Evolutionary conservation across 2,329 filamentous ascomycete species (phyloP), one percentile per base, ranked within the genome.

Genomic region (Botrytis squamosa): DNA sequence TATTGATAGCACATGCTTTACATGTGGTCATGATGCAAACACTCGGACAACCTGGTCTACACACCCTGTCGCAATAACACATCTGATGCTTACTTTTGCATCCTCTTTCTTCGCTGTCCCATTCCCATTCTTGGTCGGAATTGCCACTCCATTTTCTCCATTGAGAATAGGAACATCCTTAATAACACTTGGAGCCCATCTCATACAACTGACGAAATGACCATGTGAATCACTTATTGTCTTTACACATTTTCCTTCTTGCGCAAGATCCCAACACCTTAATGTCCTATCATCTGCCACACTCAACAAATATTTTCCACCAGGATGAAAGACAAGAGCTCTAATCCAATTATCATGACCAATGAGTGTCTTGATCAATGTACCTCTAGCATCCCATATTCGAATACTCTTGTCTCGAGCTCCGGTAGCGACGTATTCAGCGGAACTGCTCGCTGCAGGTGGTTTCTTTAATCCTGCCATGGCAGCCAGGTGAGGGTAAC

Each of bases 261-360:
- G 95, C 40, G 88, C 88, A 40, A 98, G 85, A 84, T 98, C 95
- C 95, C 95, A 98, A 85, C 95, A 98, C 72, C 95, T 88, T 74
- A 98, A 86, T 7, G 93, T 95, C 84, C 96, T 97, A 84, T 98
- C 95, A 81, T 98, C 95, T 25, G 92, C 89, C 33, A 92, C 93
- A 10, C 92, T 95, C 9, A 98, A 84, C 1, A 98, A 87, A 80
- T 96, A 98, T 83, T 95, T 97, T 62, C 95, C 95, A 14, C 93
- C 93, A 0, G 95, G 95, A 79, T 98, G 95, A 82, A 97, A 98
- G 16, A 94, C 90, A 9, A 98, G 83, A 0, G 88, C 92, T 46
- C 94, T 90, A 14, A 98, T 90, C 95, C 95, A 98, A 81, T 98
- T 98, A 82, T 98, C 95, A 81, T 98, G 95, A 2, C 95, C 95